Conservation (phyloP, 176 grass and related monocot genomes). For the Musa acuminata region DNA sequence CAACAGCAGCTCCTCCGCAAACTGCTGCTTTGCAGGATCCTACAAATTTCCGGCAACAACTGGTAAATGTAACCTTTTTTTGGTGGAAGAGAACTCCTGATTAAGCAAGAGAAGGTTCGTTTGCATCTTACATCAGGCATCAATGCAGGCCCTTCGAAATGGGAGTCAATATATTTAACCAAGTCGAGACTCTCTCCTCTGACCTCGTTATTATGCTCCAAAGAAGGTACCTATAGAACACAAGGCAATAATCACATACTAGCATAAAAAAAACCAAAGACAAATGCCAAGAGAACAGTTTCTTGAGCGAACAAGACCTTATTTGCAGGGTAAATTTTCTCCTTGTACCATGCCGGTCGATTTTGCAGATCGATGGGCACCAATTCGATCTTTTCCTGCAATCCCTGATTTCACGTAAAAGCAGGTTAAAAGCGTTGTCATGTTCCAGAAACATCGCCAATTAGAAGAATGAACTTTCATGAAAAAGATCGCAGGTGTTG, state of each 20-base stretch:
- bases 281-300: not conserved
- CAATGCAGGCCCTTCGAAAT: conserved; percentile 57
- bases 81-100: too few species aligned
- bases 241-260: not conserved
- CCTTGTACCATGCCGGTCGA: conserved; percentile 77
- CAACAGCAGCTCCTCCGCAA: conserved; percentile 50
- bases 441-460: too few species aligned
- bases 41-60: conserved; percentile 10
- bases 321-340: conserved; percentile 53
- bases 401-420: conserved; percentile 25
- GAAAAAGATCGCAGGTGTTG: too few species aligned
- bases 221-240: conserved; percentile 47
- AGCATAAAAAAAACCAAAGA: not conserved
- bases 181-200: conserved; percentile 66
- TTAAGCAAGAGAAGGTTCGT: not conserved
- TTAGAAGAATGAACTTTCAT: too few species aligned
- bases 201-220: conserved; percentile 59
- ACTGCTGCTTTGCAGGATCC: conserved; percentile 53
- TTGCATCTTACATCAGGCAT: conserved; percentile 46
- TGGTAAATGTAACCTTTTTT: too few species aligned
- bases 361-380: conserved; percentile 48
- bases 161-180: conserved; percentile 53
- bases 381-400: conserved; percentile 47
- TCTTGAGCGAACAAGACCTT: conserved; percentile 34
- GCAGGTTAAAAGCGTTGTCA: too few species aligned